A percentile compares a stretch with the other conserved stretches of the same genome.
Evolutionary conservation across 805 yeast genomes (phyloP).

Genomic region (Metschnikowia borealis): DNA sequence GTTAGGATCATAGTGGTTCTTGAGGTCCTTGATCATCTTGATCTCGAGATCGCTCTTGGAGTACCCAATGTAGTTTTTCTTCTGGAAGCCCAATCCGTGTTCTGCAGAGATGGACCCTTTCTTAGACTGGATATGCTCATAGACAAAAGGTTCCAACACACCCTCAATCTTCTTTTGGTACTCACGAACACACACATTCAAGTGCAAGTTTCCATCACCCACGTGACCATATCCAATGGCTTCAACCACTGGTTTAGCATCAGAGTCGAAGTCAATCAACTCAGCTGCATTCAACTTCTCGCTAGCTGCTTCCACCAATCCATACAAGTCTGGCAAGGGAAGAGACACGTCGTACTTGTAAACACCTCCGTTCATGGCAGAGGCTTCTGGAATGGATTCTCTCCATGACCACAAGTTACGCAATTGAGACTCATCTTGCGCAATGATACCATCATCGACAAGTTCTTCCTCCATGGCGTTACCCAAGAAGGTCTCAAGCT

Average conservation of each 20-base stretch:
- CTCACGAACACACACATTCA: conserved; percentile 85
- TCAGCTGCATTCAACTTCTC: conserved; percentile 52
- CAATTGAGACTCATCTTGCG: conserved; percentile 90
- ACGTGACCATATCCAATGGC: conserved; percentile 98
- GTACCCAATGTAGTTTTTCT: conserved; percentile 84
- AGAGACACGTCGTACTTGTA: conserved; percentile 95
- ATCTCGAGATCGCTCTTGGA: conserved; percentile 74
- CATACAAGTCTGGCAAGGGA: conserved; percentile 78
- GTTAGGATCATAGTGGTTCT: conserved; percentile 83
- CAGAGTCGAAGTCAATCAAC: conserved; percentile 56
- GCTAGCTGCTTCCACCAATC: conserved; percentile 75
- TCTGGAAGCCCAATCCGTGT: conserved; percentile 96
- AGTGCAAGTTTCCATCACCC: conserved; percentile 95
- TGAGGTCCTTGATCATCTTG: conserved; percentile 69
- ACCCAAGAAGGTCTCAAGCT: conserved; percentile 81
- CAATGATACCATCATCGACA: conserved; percentile 91
- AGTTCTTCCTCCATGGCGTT: conserved; percentile 76
- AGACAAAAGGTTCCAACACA: conserved; percentile 88
- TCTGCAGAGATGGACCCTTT: conserved; percentile 94
- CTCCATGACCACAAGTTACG: conserved; percentile 91
- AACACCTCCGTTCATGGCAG: conserved; percentile 84
- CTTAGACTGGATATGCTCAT: conserved; percentile 73
- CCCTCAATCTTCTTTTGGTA: conserved; percentile 77
- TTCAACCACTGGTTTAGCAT: conserved; percentile 72
- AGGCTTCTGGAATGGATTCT: conserved; percentile 88